Conservation (phyloP, 2,329 filamentous ascomycete genomes). For the Trichoderma arundinaceum region DNA sequence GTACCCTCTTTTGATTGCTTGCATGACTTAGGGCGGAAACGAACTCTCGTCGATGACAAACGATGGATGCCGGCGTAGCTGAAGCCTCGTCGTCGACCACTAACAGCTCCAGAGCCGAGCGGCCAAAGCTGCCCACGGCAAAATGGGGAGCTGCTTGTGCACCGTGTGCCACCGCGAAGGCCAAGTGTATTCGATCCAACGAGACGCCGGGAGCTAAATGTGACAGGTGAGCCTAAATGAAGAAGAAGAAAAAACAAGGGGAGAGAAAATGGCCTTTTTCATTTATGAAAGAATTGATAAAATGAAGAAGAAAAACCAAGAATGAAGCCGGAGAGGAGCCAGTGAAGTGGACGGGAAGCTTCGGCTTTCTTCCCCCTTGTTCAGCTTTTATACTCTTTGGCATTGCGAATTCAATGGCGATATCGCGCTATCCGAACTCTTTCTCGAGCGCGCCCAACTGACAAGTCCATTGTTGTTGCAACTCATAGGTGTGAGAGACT, state of each 20-base stretch:
- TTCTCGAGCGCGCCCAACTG: background rate
- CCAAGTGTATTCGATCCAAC: constrained; percentile 56
- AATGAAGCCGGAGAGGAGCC: background rate
- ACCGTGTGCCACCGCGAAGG: constrained; percentile 56
- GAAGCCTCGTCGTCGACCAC: constrained; percentile 9
- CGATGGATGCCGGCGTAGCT: constrained; percentile 14
- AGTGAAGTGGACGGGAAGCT: too few relatives aligned
- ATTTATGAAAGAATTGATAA: too few relatives aligned
- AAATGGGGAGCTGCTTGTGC: constrained; percentile 59
- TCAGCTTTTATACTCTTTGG: too few relatives aligned
- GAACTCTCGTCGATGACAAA: constrained; percentile 5
- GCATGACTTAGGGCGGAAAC: constrained; percentile 20
- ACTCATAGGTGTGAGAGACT: constrained; percentile 53
- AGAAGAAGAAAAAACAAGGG: background rate
- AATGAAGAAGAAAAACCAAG: background rate
- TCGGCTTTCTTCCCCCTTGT: background rate
- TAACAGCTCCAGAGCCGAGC: constrained; percentile 31
- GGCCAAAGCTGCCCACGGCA: constrained; percentile 45
- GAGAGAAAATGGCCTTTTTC: too few relatives aligned
- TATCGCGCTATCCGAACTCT: background rate
- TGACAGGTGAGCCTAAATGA: constrained; percentile 47
- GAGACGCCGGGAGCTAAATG: constrained; percentile 49
- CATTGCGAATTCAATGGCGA: background rate
- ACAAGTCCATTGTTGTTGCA: constrained; percentile 5
- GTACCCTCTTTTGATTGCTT: constrained; percentile 28